Evolutionary conservation across 805 yeast species (phyloP).

Genomic region (baker's yeast (Saccharomyces cerevisiae)): DNA sequence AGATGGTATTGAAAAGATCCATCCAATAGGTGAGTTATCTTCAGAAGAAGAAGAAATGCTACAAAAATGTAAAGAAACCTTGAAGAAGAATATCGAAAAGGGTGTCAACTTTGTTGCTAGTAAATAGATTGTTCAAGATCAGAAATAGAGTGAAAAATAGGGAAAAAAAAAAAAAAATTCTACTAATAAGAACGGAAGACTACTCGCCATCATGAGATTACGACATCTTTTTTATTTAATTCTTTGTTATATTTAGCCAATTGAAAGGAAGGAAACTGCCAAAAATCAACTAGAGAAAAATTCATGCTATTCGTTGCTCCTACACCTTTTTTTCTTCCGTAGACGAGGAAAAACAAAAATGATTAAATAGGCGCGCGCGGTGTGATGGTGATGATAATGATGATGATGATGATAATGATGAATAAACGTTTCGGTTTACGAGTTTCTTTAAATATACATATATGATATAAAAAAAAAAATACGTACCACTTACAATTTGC

Average conservation of each 20-base stretch:
- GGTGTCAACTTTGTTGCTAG: constrained; percentile 71
- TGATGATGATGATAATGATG: background rate
- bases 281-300: background rate
- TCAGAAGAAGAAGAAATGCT: constrained; percentile 80
- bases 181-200: constrained; percentile 31
- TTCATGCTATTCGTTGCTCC: background rate
- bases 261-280: background rate
- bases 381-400: background rate
- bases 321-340: background rate
- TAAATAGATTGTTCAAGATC: constrained; percentile 3
- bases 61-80: constrained; percentile 76
- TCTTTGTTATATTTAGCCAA: background rate
- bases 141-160: background rate
- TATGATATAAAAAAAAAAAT: background rate
- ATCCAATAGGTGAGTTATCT: constrained; percentile 64
- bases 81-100: constrained; percentile 84
- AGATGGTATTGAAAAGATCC: constrained; percentile 78
- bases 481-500: background rate
- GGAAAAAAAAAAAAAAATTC: too few species aligned
- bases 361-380: background rate
- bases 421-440: background rate
- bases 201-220: constrained; percentile 12
- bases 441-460: background rate
- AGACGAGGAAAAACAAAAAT: background rate
- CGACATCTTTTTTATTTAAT: background rate